Conservation (phyloP, 345 rosid genomes). For the Gossypium bickii region DNA sequence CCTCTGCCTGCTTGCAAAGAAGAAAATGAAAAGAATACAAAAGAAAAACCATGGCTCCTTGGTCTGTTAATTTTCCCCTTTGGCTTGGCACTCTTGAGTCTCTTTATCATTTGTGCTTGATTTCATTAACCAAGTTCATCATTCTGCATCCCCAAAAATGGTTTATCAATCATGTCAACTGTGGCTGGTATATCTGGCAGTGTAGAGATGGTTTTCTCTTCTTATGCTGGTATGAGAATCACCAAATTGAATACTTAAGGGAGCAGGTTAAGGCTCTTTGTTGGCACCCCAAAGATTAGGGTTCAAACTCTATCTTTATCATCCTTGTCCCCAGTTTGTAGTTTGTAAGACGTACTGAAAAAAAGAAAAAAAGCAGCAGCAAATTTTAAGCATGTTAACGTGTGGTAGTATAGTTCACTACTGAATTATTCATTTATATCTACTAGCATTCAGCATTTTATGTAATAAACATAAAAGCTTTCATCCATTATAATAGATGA, state of each 20-base stretch:
- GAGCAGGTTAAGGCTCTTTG: no score
- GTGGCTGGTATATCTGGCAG: background rate
- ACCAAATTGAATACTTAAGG: background rate
- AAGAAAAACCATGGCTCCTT: background rate
- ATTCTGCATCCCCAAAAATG: background rate
- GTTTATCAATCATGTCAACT: background rate
- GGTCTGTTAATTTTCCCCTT: background rate
- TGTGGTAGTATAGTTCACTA: background rate
- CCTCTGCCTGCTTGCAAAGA: constrained; percentile 4
- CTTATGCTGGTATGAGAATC: background rate
- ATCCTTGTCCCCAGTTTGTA: no score
- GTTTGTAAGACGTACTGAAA: no score
- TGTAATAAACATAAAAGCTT: background rate
- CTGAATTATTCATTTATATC: background rate
- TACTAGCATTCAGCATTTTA: background rate
- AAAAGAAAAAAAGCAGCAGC: background rate
- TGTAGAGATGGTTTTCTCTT: background rate
- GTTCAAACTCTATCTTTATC: no score
- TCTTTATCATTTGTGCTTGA: background rate
- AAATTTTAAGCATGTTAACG: background rate
- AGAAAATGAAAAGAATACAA: background rate
- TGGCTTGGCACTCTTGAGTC: background rate
- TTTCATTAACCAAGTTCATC: background rate
- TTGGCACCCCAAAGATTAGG: no score
- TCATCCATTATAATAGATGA: background rate